Evolutionary conservation across 345 rosid species (phyloP), one percentile per base, ranked within the genome.

Genomic region (Rhizophora mangle): DNA sequence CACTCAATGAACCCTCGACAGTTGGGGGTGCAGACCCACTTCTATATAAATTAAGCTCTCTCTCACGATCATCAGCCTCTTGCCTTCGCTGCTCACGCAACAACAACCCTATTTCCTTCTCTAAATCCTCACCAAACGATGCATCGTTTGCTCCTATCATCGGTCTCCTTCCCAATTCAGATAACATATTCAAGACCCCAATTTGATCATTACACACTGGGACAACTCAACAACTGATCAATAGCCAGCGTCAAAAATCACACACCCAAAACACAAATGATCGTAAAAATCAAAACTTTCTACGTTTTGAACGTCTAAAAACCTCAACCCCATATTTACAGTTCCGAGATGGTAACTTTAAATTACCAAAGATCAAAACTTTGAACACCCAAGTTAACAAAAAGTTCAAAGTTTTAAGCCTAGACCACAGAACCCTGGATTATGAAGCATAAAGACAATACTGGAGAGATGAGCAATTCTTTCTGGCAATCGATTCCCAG

Each of bases 1-100:
- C 85, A 74, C 63, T 81, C 65, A 85, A 26, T 21, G 91, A 89
- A 46, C 94, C 94, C 68, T 89, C 88, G 19, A 89, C 91, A 6
- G 91, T 89, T 3, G 94, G 94, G 2, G 94, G 91, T 5, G 91
- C 94, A 61, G 94, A 89, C 62, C 94, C 94, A 74, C 95, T 85
- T 73, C 95, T 79, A 37, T 78, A 85, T 79, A 87, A 59, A 83
- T 85, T 89, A 2, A 89, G 88, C 66, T 85, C 88, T 20, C 81
- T 77, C 70, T 88, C 94, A 8, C 68, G 75, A 79, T 85, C 94
- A 82, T 82, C 86, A 6, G 80, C 81, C 27, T 82, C 87, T 68
- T 85, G 82, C 68, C 87, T 67, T 39, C 85, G 85, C 68, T 80
- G 86, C 67, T 81, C 92, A 11, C 78, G 80, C 32, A 79, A 84